These are phyloP conservation scores for Antitrichia curtipendula DNA, from an alignment of 225 moss, liverwort and hornwort species.

Conservation along the genomic window DNA sequence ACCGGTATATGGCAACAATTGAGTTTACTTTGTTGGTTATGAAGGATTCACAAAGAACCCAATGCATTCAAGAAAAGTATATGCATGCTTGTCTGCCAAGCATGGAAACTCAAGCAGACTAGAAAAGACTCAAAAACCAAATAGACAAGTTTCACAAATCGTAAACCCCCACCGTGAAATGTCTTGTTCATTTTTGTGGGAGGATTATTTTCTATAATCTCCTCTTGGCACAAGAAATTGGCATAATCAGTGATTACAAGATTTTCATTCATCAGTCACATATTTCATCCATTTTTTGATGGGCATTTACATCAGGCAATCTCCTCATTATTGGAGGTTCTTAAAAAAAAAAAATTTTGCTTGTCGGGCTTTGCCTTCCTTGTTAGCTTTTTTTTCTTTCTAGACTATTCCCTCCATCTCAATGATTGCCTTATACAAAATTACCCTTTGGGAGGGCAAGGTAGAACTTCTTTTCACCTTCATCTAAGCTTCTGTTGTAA, in stretches of 20 bases:
- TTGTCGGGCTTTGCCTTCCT: no score
- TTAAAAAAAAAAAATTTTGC: no score
- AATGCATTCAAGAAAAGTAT: background rate
- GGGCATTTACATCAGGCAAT: rapidly evolving
- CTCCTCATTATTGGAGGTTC: rapidly evolving
- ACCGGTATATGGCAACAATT: background rate
- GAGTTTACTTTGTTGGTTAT: background rate
- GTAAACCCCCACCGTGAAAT: no score
- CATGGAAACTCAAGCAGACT: background rate
- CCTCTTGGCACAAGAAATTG: rapidly evolving
- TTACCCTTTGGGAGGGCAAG: no score
- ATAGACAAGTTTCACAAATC: background rate
- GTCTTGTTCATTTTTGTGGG: no score
- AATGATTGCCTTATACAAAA: no score
- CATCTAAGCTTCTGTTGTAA: no score
- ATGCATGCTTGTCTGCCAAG: background rate
- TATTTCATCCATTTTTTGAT: no score
- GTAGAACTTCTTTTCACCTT: background rate
- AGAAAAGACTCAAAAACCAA: background rate
- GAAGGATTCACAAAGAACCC: background rate
- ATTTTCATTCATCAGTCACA: background rate
- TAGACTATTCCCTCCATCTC: no score
- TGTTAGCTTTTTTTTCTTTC: no score
- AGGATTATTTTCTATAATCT: background rate
- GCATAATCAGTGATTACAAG: rapidly evolving